These are phyloP conservation scores for Balamuthia mandrillaris DNA, from an alignment of 208 protist genomes.

Conservation along the genomic window DNA sequence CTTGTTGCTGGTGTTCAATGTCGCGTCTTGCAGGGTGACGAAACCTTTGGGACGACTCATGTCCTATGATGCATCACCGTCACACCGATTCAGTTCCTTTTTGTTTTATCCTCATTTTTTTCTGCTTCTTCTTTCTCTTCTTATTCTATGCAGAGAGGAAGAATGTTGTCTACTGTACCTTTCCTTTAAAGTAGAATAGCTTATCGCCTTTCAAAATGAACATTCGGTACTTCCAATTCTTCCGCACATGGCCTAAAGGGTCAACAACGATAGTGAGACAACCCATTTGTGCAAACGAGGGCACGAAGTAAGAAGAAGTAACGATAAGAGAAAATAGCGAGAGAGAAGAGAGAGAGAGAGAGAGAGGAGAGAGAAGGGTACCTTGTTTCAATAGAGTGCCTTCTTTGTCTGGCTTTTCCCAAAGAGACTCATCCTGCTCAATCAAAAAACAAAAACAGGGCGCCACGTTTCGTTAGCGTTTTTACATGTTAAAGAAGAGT, in stretches of 20 bases:
- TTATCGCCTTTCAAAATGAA: conserved; percentile 6
- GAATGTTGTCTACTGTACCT: background rate
- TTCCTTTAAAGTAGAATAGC: conserved; percentile 27
- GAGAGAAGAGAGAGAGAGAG: background rate
- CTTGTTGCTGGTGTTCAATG: background rate
- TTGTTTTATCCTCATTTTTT: background rate
- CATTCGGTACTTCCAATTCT: conserved; percentile 17
- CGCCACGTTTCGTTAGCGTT: too few species aligned
- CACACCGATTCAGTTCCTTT: background rate
- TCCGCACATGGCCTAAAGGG: background rate
- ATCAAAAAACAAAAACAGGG: too few species aligned
- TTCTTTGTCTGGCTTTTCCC: background rate
- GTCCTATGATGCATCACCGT: background rate
- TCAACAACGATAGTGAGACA: too few species aligned
- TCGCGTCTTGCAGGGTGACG: background rate
- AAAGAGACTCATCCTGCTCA: too few species aligned
- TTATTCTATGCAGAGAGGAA: too few species aligned
- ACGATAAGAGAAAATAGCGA: background rate
- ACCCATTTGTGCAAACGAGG: too few species aligned
- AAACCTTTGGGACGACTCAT: background rate
- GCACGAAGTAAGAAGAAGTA: background rate
- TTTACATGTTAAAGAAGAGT: too few species aligned
- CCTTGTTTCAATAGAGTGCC: conserved; percentile 13
- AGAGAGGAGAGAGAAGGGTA: background rate
- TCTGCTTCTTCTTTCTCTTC: background rate